Percentiles rank a stretch among this genome's conserved stretches.
These are phyloP conservation scores for Pisolithus microcarpus DNA, from an alignment of 768 basidiomycete species.

Conservation along the genomic window DNA sequence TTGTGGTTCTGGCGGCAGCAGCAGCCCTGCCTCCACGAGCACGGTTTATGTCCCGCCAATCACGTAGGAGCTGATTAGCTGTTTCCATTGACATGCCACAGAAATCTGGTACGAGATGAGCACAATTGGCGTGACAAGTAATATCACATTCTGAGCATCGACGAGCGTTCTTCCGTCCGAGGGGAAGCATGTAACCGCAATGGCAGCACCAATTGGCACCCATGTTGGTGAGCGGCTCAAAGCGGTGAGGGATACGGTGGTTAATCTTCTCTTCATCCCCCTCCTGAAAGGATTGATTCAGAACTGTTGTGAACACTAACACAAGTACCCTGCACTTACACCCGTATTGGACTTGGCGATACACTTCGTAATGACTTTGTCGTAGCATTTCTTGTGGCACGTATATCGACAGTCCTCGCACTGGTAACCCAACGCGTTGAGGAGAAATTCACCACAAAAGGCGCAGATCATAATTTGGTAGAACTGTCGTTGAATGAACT, in stretches of 20 bases:
- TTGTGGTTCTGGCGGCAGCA: constrained; percentile 29
- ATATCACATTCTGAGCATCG: constrained; percentile 95
- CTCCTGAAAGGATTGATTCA: constrained; percentile 44
- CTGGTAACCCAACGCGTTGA: constrained; percentile 96
- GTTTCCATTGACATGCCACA: constrained; percentile 99
- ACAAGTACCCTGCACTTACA: constrained; percentile 41
- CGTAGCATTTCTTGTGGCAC: constrained; percentile 98
- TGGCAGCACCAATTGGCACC: constrained; percentile 99
- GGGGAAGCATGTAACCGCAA: constrained; percentile 95
- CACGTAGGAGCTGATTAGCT: constrained; percentile 84
- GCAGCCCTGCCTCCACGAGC: constrained; percentile 44
- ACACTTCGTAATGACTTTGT: constrained; percentile 98
- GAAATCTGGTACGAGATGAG: constrained; percentile 97
- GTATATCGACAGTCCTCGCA: constrained; percentile 99
- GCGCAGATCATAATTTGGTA: constrained; percentile 98
- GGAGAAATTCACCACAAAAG: constrained; percentile 94
- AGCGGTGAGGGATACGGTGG: constrained; percentile 97
- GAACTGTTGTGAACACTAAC: background rate
- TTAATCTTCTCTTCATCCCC: constrained; percentile 98
- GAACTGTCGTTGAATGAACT: constrained; percentile 95
- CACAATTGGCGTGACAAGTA: constrained; percentile 95
- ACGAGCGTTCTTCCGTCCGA: constrained; percentile 94
- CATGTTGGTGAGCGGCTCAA: constrained; percentile 93
- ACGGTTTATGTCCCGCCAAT: constrained; percentile 87
- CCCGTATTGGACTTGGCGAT: constrained; percentile 95